Percentiles rank a stretch among this genome's conserved stretches.
Evolutionary conservation across 805 yeast species (phyloP).

Genomic region (Saturnispora mendoncae): DNA sequence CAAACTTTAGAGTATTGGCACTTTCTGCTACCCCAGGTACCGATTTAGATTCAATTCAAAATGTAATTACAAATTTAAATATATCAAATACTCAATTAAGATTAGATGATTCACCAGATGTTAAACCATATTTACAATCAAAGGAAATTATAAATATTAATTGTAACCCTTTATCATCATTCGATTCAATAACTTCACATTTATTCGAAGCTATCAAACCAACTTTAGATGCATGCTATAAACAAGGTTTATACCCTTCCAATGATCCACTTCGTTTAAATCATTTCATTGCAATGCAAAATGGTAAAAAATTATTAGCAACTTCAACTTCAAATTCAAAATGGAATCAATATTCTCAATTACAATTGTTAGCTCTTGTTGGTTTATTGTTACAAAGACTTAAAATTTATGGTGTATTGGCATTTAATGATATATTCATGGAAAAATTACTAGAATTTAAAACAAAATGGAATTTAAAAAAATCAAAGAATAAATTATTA

Average conservation of each 20-base stretch:
- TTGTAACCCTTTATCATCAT: slow-evolving; percentile 46
- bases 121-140: slow-evolving; percentile 64
- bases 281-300: slow-evolving; percentile 62
- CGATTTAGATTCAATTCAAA: slow-evolving; percentile 80
- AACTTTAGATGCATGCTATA: slow-evolving; percentile 52
- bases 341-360: slow-evolving; percentile 58
- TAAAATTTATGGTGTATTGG: slow-evolving; percentile 71
- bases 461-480: slow-evolving; percentile 45
- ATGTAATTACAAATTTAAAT: slow-evolving; percentile 60
- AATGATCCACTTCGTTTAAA: slow-evolving; percentile 62
- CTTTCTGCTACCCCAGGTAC: slow-evolving; percentile 96
- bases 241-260: slow-evolving; percentile 51
- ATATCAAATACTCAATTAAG: slow-evolving; percentile 78
- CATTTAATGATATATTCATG: slow-evolving; percentile 60
- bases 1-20: slow-evolving; percentile 59
- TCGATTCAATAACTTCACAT: slow-evolving; percentile 44
- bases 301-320: slow-evolving; percentile 46
- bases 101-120: slow-evolving; percentile 77
- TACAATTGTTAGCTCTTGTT: slow-evolving; percentile 56
- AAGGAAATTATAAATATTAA: slow-evolving; percentile 53
- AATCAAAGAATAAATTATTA: slow-evolving; percentile 55
- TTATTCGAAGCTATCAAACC: slow-evolving; percentile 63
- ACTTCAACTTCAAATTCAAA: slow-evolving; percentile 54
- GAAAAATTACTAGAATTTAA: slow-evolving; percentile 52
- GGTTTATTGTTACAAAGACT: slow-evolving; percentile 66